These are phyloP conservation scores for Salvia hispanica DNA, from an alignment of 257 asterid species.

Conservation along the genomic window DNA sequence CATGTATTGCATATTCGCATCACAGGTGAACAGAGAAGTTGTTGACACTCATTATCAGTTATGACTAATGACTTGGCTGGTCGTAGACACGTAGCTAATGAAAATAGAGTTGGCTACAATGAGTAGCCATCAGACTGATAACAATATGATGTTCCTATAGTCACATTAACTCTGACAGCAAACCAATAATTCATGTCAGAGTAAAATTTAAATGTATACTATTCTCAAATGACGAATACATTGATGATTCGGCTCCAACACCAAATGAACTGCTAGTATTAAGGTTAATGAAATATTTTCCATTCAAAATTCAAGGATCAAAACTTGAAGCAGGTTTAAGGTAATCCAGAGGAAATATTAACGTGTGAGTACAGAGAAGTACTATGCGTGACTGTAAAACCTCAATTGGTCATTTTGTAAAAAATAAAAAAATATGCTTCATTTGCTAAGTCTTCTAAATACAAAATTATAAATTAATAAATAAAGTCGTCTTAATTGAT, in stretches of 20 bases:
- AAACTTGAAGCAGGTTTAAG: slow-evolving; percentile 7
- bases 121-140: slow-evolving; percentile 17
- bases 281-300: slow-evolving; percentile 19
- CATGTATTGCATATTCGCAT: slow-evolving; percentile 5
- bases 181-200: slow-evolving; percentile 10
- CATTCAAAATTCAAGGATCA: slow-evolving; percentile 24
- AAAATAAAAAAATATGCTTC: slow-evolving; percentile 4
- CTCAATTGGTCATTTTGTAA: neutral
- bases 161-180: neutral
- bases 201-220: slow-evolving; percentile 7
- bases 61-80: neutral
- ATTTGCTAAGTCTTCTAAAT: slow-evolving; percentile 19
- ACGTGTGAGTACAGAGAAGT: slow-evolving; percentile 10
- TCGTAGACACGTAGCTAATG: neutral
- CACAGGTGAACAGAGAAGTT: slow-evolving; percentile 15
- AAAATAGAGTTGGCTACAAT: slow-evolving; percentile 13
- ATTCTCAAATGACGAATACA: neutral
- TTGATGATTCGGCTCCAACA: slow-evolving; percentile 22
- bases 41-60: neutral
- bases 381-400: neutral
- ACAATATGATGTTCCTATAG: neutral
- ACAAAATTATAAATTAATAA: no score
- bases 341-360: slow-evolving; percentile 3
- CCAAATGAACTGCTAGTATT: slow-evolving; percentile 10
- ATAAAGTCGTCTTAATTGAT: neutral